Conservation (phyloP, 306 rosid species). For the Glycine soja region DNA sequence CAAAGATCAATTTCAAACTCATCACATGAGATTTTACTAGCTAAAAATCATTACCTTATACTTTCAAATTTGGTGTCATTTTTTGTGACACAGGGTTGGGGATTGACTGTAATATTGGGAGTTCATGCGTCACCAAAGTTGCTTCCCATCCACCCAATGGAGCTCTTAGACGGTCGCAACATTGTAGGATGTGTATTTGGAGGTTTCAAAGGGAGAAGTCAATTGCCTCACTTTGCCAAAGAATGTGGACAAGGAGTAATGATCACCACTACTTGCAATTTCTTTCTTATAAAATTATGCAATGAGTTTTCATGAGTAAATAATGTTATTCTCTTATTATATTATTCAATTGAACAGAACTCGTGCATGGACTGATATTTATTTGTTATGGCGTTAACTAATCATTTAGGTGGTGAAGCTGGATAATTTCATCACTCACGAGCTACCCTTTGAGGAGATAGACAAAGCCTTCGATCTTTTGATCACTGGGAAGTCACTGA, state of each 20-base stretch:
- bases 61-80: background rate
- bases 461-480: constrained; percentile 75
- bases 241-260: constrained; percentile 71
- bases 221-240: constrained; percentile 71
- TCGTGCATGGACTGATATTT: constrained; percentile 29
- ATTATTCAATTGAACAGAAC: background rate
- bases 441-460: constrained; percentile 83
- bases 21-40: background rate
- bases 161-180: constrained; percentile 68
- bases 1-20: background rate
- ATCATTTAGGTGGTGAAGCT: constrained; percentile 62
- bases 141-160: constrained; percentile 90
- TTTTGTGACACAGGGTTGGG: constrained; percentile 72
- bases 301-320: too few relatives aligned
- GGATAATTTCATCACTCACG: constrained; percentile 81
- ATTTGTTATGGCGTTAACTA: constrained; percentile 7
- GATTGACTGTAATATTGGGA: constrained; percentile 75
- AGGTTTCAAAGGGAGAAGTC: constrained; percentile 82
- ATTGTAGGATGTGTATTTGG: constrained; percentile 71
- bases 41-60: background rate
- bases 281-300: too few relatives aligned
- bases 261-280: constrained; percentile 9
- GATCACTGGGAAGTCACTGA: constrained; percentile 64
- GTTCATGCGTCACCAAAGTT: constrained; percentile 64
- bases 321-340: background rate